Evolutionary conservation across 768 basidiomycete genomes (phyloP).

Genomic region (Tricholoma sp.): DNA sequence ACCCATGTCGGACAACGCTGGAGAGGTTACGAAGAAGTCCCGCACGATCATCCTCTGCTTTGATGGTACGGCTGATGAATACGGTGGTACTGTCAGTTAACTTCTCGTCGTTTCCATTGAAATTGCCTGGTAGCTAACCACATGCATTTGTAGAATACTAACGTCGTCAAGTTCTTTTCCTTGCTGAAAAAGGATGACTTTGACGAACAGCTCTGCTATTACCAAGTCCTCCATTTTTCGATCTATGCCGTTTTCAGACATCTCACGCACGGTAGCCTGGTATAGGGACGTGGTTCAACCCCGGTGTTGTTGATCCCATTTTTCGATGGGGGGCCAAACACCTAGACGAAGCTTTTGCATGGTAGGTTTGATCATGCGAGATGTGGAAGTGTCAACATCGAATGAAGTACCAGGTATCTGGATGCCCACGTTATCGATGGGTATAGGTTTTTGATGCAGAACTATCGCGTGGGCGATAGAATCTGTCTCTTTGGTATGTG

Average conservation of each 20-base stretch:
- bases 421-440: slow-evolving; percentile 70
- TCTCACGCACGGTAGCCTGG: slow-evolving; percentile 34
- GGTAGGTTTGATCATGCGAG: slow-evolving; percentile 35
- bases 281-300: slow-evolving; percentile 48
- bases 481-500: slow-evolving; percentile 65
- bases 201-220: slow-evolving; percentile 59
- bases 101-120: background rate
- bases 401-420: slow-evolving; percentile 46
- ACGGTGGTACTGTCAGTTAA: slow-evolving; percentile 36
- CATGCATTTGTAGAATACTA: slow-evolving; percentile 44
- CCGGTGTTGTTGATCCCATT: slow-evolving; percentile 61
- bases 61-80: slow-evolving; percentile 60
- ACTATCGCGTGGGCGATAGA: slow-evolving; percentile 66
- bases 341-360: slow-evolving; percentile 67
- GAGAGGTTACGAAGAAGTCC: slow-evolving; percentile 13
- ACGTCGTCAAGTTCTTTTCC: slow-evolving; percentile 65
- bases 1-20: background rate
- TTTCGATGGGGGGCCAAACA: slow-evolving; percentile 55
- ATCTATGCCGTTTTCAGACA: slow-evolving; percentile 25
- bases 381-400: background rate
- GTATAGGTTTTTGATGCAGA: slow-evolving; percentile 76
- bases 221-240: slow-evolving; percentile 45
- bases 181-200: slow-evolving; percentile 52
- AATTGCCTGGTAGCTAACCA: background rate
- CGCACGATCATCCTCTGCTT: slow-evolving; percentile 62